phyloP scores from a whole-genome alignment of 2,329 filamentous ascomycete species.

The Anthostomella pinea region DNA sequence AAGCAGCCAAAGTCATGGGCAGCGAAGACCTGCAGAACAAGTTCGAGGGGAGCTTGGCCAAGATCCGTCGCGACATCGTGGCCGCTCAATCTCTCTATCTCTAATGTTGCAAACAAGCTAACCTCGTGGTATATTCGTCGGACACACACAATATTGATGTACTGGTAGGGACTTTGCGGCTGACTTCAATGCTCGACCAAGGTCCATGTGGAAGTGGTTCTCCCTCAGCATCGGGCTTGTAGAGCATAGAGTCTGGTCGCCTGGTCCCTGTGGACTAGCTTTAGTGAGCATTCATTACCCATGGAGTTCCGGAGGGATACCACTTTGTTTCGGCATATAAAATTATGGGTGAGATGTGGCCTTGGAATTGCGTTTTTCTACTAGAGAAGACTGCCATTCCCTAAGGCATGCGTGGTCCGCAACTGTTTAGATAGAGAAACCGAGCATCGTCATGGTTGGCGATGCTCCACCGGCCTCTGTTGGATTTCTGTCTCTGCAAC shows the following conservation, averaged over 20 bases:
- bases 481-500: conserved; percentile 6
- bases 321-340: conserved; percentile 13
- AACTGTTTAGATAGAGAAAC: conserved; percentile 25
- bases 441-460: conserved; percentile 25
- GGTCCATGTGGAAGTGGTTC: conserved; percentile 16
- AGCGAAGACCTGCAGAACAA: conserved; percentile 90
- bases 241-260: not conserved
- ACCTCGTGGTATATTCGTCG: not conserved
- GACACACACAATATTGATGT: too few species aligned
- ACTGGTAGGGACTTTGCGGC: too few species aligned
- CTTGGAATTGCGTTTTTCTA: conserved; percentile 3
- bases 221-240: conserved; percentile 16
- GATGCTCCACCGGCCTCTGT: conserved; percentile 24
- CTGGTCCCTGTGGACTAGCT: too few species aligned
- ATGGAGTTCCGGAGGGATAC: conserved; percentile 22
- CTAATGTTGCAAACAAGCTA: conserved; percentile 40
- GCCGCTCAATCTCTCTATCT: conserved; percentile 92
- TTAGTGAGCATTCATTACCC: too few species aligned
- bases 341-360: not conserved
- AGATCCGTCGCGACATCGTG: conserved; percentile 91
- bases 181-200: conserved; percentile 1
- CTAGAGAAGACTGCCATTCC: conserved; percentile 1
- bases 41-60: conserved; percentile 81
- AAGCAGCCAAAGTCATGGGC: conserved; percentile 97
- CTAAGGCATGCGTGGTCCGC: too few species aligned